Base-by-base conservation (phyloP, 352 stramenopile species). In the Pythium rishiriense region DNA sequence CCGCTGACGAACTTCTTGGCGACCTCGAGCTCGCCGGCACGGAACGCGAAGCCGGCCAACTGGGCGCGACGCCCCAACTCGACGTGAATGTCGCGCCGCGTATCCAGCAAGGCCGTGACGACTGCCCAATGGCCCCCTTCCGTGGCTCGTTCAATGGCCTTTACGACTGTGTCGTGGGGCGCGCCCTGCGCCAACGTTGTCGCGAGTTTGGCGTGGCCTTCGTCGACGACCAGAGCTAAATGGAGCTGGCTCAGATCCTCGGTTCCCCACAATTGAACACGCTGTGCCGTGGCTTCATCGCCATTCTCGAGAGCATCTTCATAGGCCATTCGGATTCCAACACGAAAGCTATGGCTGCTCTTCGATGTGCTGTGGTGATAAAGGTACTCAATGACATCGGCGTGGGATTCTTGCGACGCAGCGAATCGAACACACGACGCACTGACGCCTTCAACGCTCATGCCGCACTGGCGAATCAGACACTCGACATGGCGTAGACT, bases 61-160 rank as follows among this genome's bases (percentile, higher is more conserved):
- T 33, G 49, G n/a, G 45, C 7, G 19, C 49, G 49, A 8, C 9
- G 28, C 28, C 14, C 29, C 49, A 56, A 45, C 2, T 45, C 29
- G 5, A 56, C 10, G 11, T 31, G 1, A n/a, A 56, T 6, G 21
- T 56, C 49, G 5, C 10, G 28, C 3, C 29, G 29, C n/a, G 49
- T 31, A 5, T 43, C n/a, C 17, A 56, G 29, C 31, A 56, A n/a
- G 1, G 49, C 49, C 3, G 45, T 8, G 9, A 33, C 31, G 2
- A 45, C 49, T 21, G 26, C 14, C 4, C 39, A 56, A 21, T 56
- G 49, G 19, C 49, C 49, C 9, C 49, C 19, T 14, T 56, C 49
- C 14, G 31, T 33, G 3, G 49, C 26, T 14, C 29, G 19, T 19
- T 28, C 29, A 10, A 56, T 29, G 2, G 29, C 29, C 0, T 45